Evolutionary conservation across 768 basidiomycete species (phyloP), one percentile per base, ranked within the genome.

Genomic region (Tulasnella sp.): DNA sequence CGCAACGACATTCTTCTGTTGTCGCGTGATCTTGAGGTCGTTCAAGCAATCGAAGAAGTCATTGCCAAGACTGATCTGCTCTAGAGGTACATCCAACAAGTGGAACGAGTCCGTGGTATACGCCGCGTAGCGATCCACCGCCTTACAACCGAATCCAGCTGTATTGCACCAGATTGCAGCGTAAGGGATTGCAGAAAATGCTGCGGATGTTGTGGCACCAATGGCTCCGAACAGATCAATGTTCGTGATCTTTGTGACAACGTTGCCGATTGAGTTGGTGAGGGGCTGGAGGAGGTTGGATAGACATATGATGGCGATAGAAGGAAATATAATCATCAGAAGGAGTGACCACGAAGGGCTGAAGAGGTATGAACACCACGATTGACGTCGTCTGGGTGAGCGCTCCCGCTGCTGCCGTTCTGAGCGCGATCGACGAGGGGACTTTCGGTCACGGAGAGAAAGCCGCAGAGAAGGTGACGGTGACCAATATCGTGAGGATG

Each of bases 11-110:
- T 19, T 30, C 58, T 59, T 30, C 30, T 59, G 45, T 23, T 51
- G 48, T 29, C 58, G 29, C 15, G 50, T 51, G 17, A 50, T 59
- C 19, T 47, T 29, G 21, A 59, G 58, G 26, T 59, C 58, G 21
- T 51, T 27, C 27, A 59, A 27, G 21, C 58, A 59, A n/a, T 59
- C 58, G 38, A 59, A 59, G 34, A 59, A 59, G 47, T 51, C 50
- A 13, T 50, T 59, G 23, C 58, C 58, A 9, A 59, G 29, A 15
- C 58, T 59, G 42, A 59, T 51, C 10, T 59, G 23, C 48, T 43
- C 41, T 23, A 26, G 9, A 3, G 55, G 44, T 9, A 27, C 41
- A n/a, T 42, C 21, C 23, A 56, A 30, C 21, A 23, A 42, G 13
- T 26, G 23, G 32, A 56, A 56, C 19, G 42, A 42, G 4, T 56